Evolutionary conservation across 495 filamentous ascomycete genomes (phyloP).

Genomic region (Aspergillus sclerotiicarbonarius): DNA sequence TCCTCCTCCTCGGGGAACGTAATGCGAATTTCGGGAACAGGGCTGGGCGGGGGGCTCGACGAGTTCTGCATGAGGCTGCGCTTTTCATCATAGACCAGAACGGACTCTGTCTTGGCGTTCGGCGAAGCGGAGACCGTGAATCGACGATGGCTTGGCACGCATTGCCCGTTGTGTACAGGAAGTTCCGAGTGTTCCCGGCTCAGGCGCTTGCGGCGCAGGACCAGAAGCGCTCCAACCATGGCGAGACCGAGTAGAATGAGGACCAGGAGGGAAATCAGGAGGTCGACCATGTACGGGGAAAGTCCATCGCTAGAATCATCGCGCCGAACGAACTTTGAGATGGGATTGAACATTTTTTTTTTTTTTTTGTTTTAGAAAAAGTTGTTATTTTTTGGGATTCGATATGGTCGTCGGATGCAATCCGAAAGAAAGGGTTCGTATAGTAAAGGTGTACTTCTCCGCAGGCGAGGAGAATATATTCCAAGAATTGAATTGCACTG

Average conservation of each 20-base stretch:
- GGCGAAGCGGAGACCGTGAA: constrained; percentile 60
- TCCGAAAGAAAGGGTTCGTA: constrained; percentile 4
- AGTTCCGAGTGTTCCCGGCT: constrained; percentile 50
- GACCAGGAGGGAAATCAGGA: constrained; percentile 76
- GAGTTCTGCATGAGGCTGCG: constrained; percentile 70
- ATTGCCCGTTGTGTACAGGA: constrained; percentile 57
- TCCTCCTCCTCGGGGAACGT: constrained; percentile 98
- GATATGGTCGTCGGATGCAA: constrained; percentile 14
- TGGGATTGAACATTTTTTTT: constrained; percentile 43
- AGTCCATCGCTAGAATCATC: constrained; percentile 38
- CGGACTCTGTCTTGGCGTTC: constrained; percentile 57
- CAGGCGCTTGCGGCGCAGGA: constrained; percentile 66
- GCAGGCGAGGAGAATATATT: constrained; percentile 6
- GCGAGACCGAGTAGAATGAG: constrained; percentile 67
- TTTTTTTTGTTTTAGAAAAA: too few relatives aligned
- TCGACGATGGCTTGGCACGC: constrained; percentile 62
- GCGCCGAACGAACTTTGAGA: constrained; percentile 52
- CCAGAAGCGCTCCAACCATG: constrained; percentile 62
- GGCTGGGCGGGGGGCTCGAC: constrained; percentile 70
- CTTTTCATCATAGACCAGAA: constrained; percentile 73
- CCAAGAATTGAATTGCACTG: constrained; percentile 16
- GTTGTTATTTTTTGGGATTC: constrained; percentile 12
- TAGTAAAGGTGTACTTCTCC: background rate
- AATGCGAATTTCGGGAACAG: constrained; percentile 96
- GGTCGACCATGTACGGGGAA: constrained; percentile 60